These are phyloP conservation scores for Coemansia sp. DNA, from an alignment of 192 early-diverging fungal species.

Conservation along the genomic window DNA sequence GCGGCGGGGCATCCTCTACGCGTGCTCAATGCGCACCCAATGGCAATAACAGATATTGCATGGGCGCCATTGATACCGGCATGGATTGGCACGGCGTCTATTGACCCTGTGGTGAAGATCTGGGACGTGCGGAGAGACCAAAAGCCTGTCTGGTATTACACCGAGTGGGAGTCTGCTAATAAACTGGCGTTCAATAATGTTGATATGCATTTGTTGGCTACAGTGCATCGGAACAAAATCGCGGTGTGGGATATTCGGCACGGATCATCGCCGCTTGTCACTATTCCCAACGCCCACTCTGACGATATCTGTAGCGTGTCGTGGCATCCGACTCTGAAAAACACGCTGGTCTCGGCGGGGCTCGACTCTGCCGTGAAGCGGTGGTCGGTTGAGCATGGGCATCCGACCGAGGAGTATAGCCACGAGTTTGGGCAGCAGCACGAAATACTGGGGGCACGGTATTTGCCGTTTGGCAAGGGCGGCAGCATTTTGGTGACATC, in stretches of 20 bases:
- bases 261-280: slow-evolving; percentile 36
- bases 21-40: slow-evolving; percentile 37
- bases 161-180: slow-evolving; percentile 50
- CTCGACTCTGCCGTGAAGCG: slow-evolving; percentile 45
- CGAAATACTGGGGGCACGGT: slow-evolving; percentile 37
- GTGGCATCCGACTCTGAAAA: slow-evolving; percentile 33
- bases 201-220: slow-evolving; percentile 39
- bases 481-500: slow-evolving; percentile 35
- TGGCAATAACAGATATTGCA: slow-evolving; percentile 48
- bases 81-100: slow-evolving; percentile 49
- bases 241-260: slow-evolving; percentile 52
- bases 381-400: slow-evolving; percentile 17
- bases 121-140: slow-evolving; percentile 51
- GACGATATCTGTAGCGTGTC: slow-evolving; percentile 47
- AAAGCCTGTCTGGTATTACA: slow-evolving; percentile 53
- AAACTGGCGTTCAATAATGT: slow-evolving; percentile 41
- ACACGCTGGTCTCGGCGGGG: slow-evolving; percentile 29
- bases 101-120: slow-evolving; percentile 51
- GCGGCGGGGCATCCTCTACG: slow-evolving; percentile 37
- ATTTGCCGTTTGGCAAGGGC: slow-evolving; percentile 45
- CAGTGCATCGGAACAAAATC: slow-evolving; percentile 44
- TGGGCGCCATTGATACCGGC: slow-evolving; percentile 43
- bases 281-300: slow-evolving; percentile 38
- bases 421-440: slow-evolving; percentile 20
- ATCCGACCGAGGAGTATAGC: slow-evolving; percentile 19